Conservation (phyloP, 2,329 filamentous ascomycete genomes). For the Ophiostoma ulmi region DNA sequence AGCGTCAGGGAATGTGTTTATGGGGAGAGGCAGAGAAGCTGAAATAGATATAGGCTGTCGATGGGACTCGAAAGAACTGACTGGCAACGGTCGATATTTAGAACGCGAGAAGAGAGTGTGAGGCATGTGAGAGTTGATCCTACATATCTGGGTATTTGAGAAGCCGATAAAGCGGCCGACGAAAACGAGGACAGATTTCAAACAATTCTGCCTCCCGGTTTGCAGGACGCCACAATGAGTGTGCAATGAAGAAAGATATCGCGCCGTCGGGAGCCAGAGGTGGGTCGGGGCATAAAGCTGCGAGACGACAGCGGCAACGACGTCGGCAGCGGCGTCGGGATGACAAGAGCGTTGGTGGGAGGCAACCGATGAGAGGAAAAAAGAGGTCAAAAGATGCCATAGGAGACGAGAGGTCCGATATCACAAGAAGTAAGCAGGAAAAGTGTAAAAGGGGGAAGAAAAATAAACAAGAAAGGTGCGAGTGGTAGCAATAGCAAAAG, state of each 20-base stretch:
- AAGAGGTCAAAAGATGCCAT: not conserved
- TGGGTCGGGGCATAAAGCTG: not conserved
- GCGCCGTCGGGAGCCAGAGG: constrained; percentile 13
- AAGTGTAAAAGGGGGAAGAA: not conserved
- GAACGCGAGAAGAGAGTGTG: not conserved
- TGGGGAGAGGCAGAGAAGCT: not conserved
- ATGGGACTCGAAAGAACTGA: not conserved
- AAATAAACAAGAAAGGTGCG: not conserved
- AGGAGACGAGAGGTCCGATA: not conserved
- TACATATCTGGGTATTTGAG: not conserved
- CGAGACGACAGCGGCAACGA: not conserved
- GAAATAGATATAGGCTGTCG: not conserved
- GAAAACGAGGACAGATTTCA: not conserved
- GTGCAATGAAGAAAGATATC: not conserved
- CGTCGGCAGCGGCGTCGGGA: not conserved
- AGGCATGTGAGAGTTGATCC: not conserved
- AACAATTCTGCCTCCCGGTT: not conserved
- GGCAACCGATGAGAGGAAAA: not conserved
- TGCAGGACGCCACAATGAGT: not conserved
- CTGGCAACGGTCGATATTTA: not conserved
- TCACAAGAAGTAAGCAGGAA: not conserved
- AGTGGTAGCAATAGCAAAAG: constrained; percentile 1
- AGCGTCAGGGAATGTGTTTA: not conserved
- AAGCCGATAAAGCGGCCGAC: not conserved
- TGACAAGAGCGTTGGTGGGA: not conserved